Conservation (phyloP, 371 early-diverging fungal genomes). For the Mortierella polycephala region DNA sequence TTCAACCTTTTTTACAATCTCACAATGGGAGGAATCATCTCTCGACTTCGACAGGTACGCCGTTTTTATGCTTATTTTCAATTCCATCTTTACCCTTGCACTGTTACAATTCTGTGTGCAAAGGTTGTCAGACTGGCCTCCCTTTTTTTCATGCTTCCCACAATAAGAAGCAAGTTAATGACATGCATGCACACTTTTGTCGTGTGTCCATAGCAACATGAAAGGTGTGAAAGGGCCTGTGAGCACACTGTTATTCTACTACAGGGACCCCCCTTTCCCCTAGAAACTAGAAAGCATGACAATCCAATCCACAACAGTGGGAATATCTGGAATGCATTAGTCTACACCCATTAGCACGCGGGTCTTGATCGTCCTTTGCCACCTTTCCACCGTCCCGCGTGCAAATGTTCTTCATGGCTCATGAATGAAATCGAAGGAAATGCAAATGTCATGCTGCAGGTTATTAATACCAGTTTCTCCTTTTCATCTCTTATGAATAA, state of each 20-base stretch:
- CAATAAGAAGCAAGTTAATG: not conserved
- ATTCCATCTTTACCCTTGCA: too few relatives aligned
- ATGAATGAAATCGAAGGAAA: not conserved
- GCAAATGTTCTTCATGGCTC: not conserved
- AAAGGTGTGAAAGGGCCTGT: too few relatives aligned
- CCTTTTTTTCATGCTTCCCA: too few relatives aligned
- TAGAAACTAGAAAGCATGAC: too few relatives aligned
- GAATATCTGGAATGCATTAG: too few relatives aligned
- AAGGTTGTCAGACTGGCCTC: too few relatives aligned
- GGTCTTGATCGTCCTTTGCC: too few relatives aligned
- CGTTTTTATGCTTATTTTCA: not conserved
- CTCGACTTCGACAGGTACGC: constrained; percentile 53
- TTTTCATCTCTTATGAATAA: not conserved
- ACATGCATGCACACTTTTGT: not conserved
- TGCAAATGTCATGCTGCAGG: not conserved
- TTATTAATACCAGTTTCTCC: constrained; percentile 22
- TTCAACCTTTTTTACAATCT: constrained; percentile 6
- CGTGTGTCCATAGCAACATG: not conserved
- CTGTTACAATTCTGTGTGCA: too few relatives aligned
- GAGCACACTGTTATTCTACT: not conserved
- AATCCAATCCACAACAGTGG: too few relatives aligned
- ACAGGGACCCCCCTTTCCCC: too few relatives aligned
- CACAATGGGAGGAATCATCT: constrained; percentile 53
- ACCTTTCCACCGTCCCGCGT: not conserved
- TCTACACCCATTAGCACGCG: too few relatives aligned